Base-by-base conservation (phyloP, 2,329 filamentous ascomycete species). In the Grosmannia clavigera region DNA sequence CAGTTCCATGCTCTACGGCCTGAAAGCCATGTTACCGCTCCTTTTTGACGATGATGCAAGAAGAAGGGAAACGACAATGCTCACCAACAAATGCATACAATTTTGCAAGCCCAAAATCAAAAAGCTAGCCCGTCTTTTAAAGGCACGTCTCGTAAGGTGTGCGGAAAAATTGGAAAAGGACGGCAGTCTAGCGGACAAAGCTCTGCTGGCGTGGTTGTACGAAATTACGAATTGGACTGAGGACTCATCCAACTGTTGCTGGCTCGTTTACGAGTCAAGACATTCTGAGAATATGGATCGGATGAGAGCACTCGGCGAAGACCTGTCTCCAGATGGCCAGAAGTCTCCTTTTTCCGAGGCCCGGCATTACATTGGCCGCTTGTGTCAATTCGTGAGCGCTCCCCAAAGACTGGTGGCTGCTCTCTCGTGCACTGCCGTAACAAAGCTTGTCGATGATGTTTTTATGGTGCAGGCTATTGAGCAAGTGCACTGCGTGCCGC, bases 311-410 rank as follows among this genome's bases (percentile, higher is more conserved):
- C 31, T 63, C 0, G 33, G 5, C 1, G 12, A 27, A 3, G 48
- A 51, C 5, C 19, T 19, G 43, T 9, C 7, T 19, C 43, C 16
- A 27, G 22, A 11, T 16, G 22, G 22, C 9, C 9, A 1, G 22
- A 22, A 7, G 9, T 46, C 43, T 3, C 43, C 43, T 46, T 51
- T 51, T 16, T 11, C 11, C 6, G 11, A 51, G 3, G 67, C 73
- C 5, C 66, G 68, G 5, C 78, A 81, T 64, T 69, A 70, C 40
- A 65, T 81, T 9, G 76, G 78, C 2, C 70, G 77, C 0, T 65
- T 81, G 2, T 73, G 73, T n/a, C 67, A 75, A 27, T 74, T 75
- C 58, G 66, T 76, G 2, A 70, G 75, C 11, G 72, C 73, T 1
- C 67, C 71, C 0, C 68, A 69, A 4, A 63, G 72, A 10, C 68